Evolutionary conservation across 108 stramenopile genomes (phyloP).

Genomic region (Skeletonema marinoi): DNA sequence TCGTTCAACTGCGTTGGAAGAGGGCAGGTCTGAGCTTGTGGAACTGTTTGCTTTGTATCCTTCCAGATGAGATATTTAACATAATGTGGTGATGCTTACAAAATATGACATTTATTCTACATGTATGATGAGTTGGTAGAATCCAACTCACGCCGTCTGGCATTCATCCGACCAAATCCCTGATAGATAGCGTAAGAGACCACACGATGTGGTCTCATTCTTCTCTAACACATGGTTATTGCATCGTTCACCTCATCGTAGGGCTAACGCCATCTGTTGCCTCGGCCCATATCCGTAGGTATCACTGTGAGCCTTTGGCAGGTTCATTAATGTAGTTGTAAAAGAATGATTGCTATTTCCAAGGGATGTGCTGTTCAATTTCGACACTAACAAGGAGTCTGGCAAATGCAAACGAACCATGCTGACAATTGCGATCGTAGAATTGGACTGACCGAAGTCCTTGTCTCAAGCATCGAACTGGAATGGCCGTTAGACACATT

Average conservation of each 20-base stretch:
- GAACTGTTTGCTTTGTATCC: slow-evolving; percentile 44
- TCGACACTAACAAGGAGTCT: slow-evolving; percentile 74
- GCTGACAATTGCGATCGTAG: slow-evolving; percentile 68
- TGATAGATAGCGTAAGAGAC: too few relatives aligned
- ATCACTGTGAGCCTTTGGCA: too few relatives aligned
- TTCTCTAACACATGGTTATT: too few relatives aligned
- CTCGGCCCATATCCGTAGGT: too few relatives aligned
- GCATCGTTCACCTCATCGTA: too few relatives aligned
- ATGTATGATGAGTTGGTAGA: too few relatives aligned
- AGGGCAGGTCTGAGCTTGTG: slow-evolving; percentile 51
- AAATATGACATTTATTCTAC: not conserved
- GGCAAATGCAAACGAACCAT: slow-evolving; percentile 80
- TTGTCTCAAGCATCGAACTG: slow-evolving; percentile 75
- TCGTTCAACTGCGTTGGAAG: slow-evolving; percentile 63
- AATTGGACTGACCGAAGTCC: slow-evolving; percentile 79
- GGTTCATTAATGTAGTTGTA: too few relatives aligned
- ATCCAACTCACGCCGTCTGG: too few relatives aligned
- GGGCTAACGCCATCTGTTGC: too few relatives aligned
- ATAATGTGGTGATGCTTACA: not conserved
- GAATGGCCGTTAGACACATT: slow-evolving; percentile 68
- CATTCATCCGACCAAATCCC: too few relatives aligned
- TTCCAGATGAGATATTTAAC: not conserved
- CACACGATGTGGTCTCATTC: too few relatives aligned
- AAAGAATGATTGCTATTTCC: not conserved
- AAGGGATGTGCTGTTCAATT: not conserved